phyloP scores from a whole-genome alignment of 2,329 filamentous ascomycete genomes.

The Penicillium sp. region DNA sequence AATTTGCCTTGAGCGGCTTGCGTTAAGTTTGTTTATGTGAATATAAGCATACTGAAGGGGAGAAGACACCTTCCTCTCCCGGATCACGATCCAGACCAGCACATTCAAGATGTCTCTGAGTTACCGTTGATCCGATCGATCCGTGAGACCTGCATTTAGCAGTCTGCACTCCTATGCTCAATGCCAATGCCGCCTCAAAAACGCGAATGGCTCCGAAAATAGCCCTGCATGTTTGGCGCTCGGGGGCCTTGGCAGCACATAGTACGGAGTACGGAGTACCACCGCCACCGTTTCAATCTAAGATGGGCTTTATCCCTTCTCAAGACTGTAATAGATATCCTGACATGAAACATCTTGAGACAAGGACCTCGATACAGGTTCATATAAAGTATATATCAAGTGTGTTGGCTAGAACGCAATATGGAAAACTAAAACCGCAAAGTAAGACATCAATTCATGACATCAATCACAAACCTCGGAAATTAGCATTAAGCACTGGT shows the following conservation, averaged over 20 bases:
- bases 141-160: slow-evolving; percentile 1
- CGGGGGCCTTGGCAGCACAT: background rate
- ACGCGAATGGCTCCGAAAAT: background rate
- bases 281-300: background rate
- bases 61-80: background rate
- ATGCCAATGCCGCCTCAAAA: background rate
- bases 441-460: slow-evolving; percentile 2
- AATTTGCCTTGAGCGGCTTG: background rate
- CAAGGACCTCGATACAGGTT: background rate
- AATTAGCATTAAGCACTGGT: background rate
- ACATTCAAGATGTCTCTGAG: slow-evolving; percentile 4
- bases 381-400: background rate
- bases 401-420: background rate
- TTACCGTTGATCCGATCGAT: slow-evolving; percentile 8
- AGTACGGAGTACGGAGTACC: background rate
- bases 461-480: background rate
- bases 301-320: background rate
- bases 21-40: background rate
- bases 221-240: background rate
- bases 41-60: background rate
- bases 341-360: slow-evolving; percentile 4
- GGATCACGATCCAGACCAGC: background rate
- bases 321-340: background rate
- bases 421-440: slow-evolving; percentile 5
- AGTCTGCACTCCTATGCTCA: background rate